phyloP scores from a whole-genome alignment of 2,329 filamentous ascomycete genomes.

The Xylariaceae sp. region DNA sequence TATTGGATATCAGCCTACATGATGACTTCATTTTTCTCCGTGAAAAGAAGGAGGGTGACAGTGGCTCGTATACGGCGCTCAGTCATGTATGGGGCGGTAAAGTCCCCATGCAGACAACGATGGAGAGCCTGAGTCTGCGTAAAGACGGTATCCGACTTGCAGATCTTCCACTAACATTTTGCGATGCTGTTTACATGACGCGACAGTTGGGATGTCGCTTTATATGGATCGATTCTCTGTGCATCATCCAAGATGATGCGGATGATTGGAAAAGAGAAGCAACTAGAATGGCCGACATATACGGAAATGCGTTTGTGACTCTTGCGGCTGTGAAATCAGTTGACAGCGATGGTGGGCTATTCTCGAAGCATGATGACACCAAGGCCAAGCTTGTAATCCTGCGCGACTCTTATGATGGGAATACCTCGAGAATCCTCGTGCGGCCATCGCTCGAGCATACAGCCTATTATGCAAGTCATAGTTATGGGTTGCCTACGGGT shows the following conservation, averaged over 20 bases:
- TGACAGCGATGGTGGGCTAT: constrained; percentile 17
- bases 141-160: constrained; percentile 16
- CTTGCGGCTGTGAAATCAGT: constrained; percentile 14
- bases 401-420: background rate
- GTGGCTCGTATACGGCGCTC: constrained; percentile 12
- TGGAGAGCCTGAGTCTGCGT: constrained; percentile 3
- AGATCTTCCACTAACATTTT: constrained; percentile 16
- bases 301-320: constrained; percentile 18
- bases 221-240: constrained; percentile 16
- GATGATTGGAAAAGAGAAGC: constrained; percentile 18
- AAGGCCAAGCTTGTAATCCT: constrained; percentile 9
- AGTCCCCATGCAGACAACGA: constrained; percentile 14
- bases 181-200: constrained; percentile 13
- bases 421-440: constrained; percentile 4
- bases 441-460: constrained; percentile 16
- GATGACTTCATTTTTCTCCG: constrained; percentile 13
- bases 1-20: constrained; percentile 15
- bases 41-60: constrained; percentile 7
- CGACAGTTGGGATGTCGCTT: constrained; percentile 14
- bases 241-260: constrained; percentile 9
- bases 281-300: constrained; percentile 15
- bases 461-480: constrained; percentile 13
- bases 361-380: constrained; percentile 9
- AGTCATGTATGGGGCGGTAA: constrained; percentile 19
- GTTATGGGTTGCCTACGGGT: constrained; percentile 10